phyloP scores from a whole-genome alignment of 441 rosid genomes.

The Bruguiera hainesii region DNA sequence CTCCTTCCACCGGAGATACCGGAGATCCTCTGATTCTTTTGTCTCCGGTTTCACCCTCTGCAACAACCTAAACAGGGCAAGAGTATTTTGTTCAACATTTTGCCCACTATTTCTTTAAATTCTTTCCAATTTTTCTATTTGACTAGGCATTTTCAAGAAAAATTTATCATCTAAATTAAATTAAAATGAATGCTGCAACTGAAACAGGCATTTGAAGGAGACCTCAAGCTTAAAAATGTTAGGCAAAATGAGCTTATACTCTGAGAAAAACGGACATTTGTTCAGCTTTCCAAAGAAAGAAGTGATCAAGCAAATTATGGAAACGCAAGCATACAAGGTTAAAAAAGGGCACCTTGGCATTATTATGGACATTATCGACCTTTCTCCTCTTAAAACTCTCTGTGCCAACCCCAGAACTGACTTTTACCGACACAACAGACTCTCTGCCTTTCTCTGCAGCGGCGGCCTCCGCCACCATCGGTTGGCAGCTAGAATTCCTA shows the following conservation, averaged over 20 bases:
- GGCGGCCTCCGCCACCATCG: constrained; percentile 22
- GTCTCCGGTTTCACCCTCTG: constrained; percentile 33
- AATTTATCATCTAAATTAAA: no score
- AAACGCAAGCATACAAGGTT: no score
- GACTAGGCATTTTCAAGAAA: no score
- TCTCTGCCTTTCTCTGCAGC: constrained; percentile 25
- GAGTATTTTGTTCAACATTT: constrained; percentile 2
- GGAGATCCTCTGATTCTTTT: constrained; percentile 40
- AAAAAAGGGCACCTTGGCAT: no score
- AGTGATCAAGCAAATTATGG: not conserved
- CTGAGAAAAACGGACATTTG: not conserved
- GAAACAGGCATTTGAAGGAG: not conserved
- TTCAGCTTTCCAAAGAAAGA: not conserved
- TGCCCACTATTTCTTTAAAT: no score
- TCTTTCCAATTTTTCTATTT: no score
- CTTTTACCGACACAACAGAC: constrained; percentile 29
- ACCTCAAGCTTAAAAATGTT: no score
- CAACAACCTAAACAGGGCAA: constrained; percentile 34
- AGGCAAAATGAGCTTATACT: no score
- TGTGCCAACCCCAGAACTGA: constrained; percentile 26
- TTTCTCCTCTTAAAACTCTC: constrained; percentile 56
- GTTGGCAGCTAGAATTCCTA: constrained; percentile 45
- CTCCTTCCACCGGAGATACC: constrained; percentile 45
- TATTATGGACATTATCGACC: constrained; percentile 23
- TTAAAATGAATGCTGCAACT: not conserved